Base-by-base conservation (phyloP, 2,329 filamentous ascomycete genomes). In the Ophiostoma piceae region DNA sequence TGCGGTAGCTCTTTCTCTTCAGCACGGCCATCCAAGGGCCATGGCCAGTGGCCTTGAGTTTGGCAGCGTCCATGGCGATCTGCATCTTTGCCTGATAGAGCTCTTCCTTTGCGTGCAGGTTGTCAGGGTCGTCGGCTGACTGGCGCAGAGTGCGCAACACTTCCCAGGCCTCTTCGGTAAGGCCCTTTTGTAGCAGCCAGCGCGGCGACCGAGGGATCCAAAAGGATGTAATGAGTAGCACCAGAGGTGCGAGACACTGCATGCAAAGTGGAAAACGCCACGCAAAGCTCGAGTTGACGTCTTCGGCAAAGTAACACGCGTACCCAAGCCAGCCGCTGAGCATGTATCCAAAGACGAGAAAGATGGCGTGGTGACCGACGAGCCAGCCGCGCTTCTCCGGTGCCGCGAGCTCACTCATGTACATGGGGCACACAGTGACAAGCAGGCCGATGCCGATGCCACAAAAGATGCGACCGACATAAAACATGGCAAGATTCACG, bases 101-200 rank as follows among this genome's bases (percentile, higher is more conserved):
- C 72, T 84, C 82, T 62, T 84, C 81, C 37, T 79, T 79, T 0
- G 82, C 81, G 0, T 77, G 76, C 2, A 82, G 67, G 66, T 84
- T 76, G 2, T 81, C 74, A 0, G 80, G 79, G 29, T 82, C 81
- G 29, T 78, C 76, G 0, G 76, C 73, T 0, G 77, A 77, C 65
- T 76, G 73, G 16, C 82, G 78, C 32, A 84, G 76, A 6, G 76
- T 76, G 22, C 77, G 74, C 11, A 84, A 72, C 1, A 84, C 79
- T 8, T 74, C 68, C 75, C 79, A 81, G 62, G 83, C 83, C 71
- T 85, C 81, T 1, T 82, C 80, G 1, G 76, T 74, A 14, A 78
- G 78, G 0, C 82, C 83, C 71, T 83, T 81, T 0, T 79, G 79
- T 54, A 84, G 77, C 14, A 84, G 76, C 83, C 83, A 85, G 9